Conservation (phyloP, 176 grass and related monocot species). For the Triticum monococcum region DNA sequence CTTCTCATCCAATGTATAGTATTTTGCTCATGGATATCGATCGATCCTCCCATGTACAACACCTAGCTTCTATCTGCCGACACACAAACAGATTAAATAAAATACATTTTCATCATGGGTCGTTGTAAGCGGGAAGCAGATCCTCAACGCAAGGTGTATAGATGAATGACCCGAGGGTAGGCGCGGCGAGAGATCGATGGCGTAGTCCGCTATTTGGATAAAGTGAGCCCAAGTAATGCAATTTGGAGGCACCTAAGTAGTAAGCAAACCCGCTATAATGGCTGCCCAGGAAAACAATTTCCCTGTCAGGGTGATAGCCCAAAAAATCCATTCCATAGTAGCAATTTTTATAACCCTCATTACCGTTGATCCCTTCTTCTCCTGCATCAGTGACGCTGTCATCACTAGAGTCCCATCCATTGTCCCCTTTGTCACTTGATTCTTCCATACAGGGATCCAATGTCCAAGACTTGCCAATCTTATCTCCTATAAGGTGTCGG, state of each 20-base stretch:
- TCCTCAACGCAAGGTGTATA: not conserved
- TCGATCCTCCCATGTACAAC: not conserved
- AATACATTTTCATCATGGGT: not conserved
- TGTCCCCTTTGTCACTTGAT: not conserved
- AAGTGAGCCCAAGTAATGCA: slow-evolving; percentile 1
- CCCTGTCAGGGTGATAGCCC: slow-evolving; percentile 6
- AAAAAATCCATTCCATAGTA: not conserved
- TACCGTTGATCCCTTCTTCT: not conserved
- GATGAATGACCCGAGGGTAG: not conserved
- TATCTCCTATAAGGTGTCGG: not conserved
- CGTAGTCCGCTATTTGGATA: not conserved
- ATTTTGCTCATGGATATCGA: not conserved
- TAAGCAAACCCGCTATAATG: slow-evolving; percentile 5
- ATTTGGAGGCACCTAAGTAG: not conserved
- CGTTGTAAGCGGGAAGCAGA: not conserved
- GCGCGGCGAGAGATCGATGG: not conserved
- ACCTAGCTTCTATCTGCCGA: not conserved
- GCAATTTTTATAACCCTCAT: not conserved
- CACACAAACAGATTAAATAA: not conserved
- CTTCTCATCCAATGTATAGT: not conserved
- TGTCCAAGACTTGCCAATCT: not conserved
- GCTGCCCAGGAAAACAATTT: not conserved
- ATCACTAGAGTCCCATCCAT: slow-evolving; percentile 6
- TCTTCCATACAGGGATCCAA: not conserved
- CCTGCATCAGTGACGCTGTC: not conserved